Conservation (phyloP, 108 stramenopile species). For the Nannochloropsis salina region DNA sequence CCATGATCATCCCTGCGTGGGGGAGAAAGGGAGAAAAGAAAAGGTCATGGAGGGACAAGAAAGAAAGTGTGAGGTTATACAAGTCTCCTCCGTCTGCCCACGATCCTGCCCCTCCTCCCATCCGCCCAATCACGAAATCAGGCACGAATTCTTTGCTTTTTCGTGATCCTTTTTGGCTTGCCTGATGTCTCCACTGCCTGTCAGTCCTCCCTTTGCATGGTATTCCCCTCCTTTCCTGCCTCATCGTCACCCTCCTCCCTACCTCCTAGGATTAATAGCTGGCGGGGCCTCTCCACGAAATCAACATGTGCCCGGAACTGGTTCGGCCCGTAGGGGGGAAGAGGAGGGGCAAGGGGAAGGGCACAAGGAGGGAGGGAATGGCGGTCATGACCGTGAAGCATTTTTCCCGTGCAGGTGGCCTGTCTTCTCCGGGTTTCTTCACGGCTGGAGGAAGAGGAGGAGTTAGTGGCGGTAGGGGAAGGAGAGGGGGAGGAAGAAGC, state of each 20-base stretch:
- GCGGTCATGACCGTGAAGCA: neutral
- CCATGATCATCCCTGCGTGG: no score
- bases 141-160: neutral
- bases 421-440: neutral
- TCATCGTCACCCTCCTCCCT: neutral
- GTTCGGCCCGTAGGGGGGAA: constrained; percentile 7
- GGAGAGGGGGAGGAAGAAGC: neutral
- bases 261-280: constrained; percentile 39
- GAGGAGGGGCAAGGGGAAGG: neutral
- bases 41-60: no score
- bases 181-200: no score
- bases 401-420: neutral
- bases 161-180: constrained; percentile 18
- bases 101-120: neutral
- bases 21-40: no score
- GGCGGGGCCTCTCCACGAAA: constrained; percentile 38
- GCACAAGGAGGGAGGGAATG: neutral
- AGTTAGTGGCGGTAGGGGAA: neutral
- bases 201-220: no score
- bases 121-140: neutral
- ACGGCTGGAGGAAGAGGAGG: neutral
- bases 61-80: no score
- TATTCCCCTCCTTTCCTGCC: no score
- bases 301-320: constrained; percentile 32
- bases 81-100: neutral